Conservation (phyloP, 176 grass and related monocot species). For the Raddia guianensis region DNA sequence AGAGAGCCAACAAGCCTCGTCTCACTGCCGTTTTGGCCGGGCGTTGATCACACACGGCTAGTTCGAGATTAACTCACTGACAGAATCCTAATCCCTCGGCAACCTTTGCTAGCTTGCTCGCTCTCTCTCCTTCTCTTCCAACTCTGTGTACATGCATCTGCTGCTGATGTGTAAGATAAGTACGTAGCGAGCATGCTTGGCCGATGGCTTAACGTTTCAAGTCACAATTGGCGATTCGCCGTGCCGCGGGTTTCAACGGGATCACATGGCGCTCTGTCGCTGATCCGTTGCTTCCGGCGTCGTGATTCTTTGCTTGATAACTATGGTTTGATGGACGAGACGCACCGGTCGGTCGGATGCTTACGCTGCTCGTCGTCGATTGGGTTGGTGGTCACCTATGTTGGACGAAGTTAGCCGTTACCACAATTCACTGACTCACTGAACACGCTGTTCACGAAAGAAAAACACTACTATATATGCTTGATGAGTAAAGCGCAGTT, state of each 20-base stretch:
- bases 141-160: conserved; percentile 36
- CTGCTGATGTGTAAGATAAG: conserved; percentile 45
- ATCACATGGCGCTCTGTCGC: conserved; percentile 8
- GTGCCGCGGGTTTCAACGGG: conserved; percentile 8
- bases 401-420: not conserved
- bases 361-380: not conserved
- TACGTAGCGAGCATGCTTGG: not conserved
- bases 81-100: conserved; percentile 17
- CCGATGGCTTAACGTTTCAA: not conserved
- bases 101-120: not conserved
- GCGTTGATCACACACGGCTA: conserved; percentile 14
- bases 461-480: not conserved
- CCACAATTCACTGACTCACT: not conserved
- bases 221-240: not conserved
- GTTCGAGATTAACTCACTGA: conserved; percentile 22
- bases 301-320: not conserved
- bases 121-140: not conserved
- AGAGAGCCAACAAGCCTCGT: not conserved
- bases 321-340: not conserved
- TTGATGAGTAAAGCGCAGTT: not conserved
- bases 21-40: conserved; percentile 29
- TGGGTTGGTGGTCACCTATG: not conserved
- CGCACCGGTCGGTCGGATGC: not conserved
- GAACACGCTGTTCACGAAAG: not conserved
- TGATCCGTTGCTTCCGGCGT: conserved; percentile 19